phyloP scores from a whole-genome alignment of 2,329 filamentous ascomycete species.

The Aschersonia sp. region DNA sequence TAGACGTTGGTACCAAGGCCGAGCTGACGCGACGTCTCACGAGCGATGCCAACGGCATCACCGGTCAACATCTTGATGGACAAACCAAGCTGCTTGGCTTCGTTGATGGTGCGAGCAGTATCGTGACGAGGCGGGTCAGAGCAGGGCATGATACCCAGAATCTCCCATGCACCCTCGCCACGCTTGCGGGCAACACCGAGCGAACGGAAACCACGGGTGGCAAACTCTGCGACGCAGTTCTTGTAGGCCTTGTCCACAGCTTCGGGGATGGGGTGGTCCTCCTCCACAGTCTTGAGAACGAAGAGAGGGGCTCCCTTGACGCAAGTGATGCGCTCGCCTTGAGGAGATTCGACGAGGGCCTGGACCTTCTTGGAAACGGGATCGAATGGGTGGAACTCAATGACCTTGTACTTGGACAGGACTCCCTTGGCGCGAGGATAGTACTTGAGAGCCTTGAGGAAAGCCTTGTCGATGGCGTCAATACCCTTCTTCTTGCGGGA shows the following conservation, averaged over 20 bases:
- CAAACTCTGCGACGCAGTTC: slow-evolving; percentile 85
- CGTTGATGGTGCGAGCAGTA: slow-evolving; percentile 78
- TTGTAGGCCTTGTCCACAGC: slow-evolving; percentile 73
- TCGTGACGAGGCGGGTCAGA: slow-evolving; percentile 83
- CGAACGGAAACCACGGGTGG: slow-evolving; percentile 84
- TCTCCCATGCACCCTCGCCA: slow-evolving; percentile 70
- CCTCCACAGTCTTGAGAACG: slow-evolving; percentile 75
- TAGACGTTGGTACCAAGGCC: slow-evolving; percentile 88
- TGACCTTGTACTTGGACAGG: slow-evolving; percentile 69
- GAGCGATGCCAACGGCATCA: slow-evolving; percentile 84
- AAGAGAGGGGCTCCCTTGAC: slow-evolving; percentile 85
- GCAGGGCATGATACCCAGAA: slow-evolving; percentile 90
- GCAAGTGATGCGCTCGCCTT: slow-evolving; percentile 73
- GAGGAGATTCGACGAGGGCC: slow-evolving; percentile 67
- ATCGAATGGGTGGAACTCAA: slow-evolving; percentile 80
- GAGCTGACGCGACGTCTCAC: slow-evolving; percentile 81
- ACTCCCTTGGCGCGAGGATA: slow-evolving; percentile 73
- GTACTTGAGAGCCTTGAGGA: slow-evolving; percentile 70
- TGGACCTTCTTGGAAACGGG: slow-evolving; percentile 88
- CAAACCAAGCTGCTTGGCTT: slow-evolving; percentile 75
- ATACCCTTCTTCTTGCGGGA: slow-evolving; percentile 94
- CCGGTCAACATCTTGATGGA: slow-evolving; percentile 95
- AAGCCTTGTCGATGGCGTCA: slow-evolving; percentile 88
- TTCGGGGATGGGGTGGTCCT: slow-evolving; percentile 66
- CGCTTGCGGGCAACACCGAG: slow-evolving; percentile 87